Conservation (phyloP, 805 yeast species). For the Schwanniomyces pseudopolymorphus region DNA sequence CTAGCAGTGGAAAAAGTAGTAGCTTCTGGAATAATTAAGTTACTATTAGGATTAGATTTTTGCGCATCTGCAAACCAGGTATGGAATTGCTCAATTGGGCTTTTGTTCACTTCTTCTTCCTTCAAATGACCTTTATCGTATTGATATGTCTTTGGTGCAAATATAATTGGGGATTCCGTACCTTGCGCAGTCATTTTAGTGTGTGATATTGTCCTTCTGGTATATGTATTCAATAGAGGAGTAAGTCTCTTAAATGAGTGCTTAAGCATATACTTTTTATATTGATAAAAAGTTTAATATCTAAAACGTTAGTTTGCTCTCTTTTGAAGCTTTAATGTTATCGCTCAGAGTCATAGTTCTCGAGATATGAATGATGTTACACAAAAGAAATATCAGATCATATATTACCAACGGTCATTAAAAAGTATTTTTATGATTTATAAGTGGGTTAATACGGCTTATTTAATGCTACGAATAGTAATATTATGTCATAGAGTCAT, state of each 20-base stretch:
- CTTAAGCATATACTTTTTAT: not conserved
- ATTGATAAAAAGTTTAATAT: too few relatives aligned
- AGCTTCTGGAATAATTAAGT: conserved; percentile 66
- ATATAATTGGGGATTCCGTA: conserved; percentile 37
- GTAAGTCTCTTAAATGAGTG: not conserved
- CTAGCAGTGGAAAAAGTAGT: conserved; percentile 85
- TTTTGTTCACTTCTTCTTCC: conserved; percentile 48
- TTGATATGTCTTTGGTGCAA: conserved; percentile 88
- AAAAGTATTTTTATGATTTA: not conserved
- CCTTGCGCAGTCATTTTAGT: conserved; percentile 4
- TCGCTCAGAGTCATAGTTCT: not conserved
- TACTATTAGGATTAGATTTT: conserved; percentile 40
- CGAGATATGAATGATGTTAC: not conserved
- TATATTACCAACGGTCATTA: not conserved
- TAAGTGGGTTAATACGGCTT: not conserved
- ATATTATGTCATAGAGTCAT: not conserved
- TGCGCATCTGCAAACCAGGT: conserved; percentile 81
- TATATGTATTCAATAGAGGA: not conserved
- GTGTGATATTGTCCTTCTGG: not conserved
- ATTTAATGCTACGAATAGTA: too few relatives aligned
- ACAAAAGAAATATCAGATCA: not conserved
- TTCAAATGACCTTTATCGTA: conserved; percentile 67
- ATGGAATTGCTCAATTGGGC: conserved; percentile 78
- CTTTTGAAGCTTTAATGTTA: not conserved
- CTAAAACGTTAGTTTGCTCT: not conserved